Percentiles rank a stretch among this genome's conserved stretches.
phyloP scores from a whole-genome alignment of 2,329 filamentous ascomycete species.

The Lomentospora prolificans region DNA sequence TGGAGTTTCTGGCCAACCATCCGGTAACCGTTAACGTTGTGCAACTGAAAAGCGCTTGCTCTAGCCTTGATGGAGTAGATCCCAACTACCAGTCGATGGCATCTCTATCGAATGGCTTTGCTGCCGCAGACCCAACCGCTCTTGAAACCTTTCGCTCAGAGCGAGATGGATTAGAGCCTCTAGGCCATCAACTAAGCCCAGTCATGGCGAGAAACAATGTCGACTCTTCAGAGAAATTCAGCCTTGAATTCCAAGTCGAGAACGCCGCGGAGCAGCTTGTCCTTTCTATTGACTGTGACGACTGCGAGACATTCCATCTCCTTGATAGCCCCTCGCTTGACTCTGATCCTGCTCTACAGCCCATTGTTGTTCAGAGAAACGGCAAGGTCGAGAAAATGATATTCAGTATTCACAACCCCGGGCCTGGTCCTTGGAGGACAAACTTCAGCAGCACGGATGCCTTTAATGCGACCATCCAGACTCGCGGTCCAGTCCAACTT shows the following conservation, averaged over 20 bases:
- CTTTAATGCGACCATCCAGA: conserved; percentile 10
- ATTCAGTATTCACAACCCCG: background rate
- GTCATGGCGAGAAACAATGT: background rate
- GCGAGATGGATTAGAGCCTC: background rate
- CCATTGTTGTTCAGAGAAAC: background rate
- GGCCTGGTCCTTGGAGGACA: conserved; percentile 9
- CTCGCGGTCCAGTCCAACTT: conserved; percentile 9
- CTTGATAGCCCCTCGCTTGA: background rate
- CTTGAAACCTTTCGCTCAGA: background rate
- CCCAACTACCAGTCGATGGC: background rate
- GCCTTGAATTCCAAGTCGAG: background rate
- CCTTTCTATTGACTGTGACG: conserved; percentile 9
- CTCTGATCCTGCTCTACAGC: background rate
- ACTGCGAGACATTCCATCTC: conserved; percentile 7
- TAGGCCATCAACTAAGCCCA: background rate
- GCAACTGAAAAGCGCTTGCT: background rate
- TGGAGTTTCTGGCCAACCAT: background rate
- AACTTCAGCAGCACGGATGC: background rate
- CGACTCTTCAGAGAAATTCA: background rate
- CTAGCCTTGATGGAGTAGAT: background rate
- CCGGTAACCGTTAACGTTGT: background rate
- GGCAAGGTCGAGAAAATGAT: background rate
- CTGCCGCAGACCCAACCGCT: background rate
- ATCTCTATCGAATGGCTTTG: background rate
- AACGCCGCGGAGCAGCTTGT: conserved; percentile 1